Evolutionary conservation across 1,284 basidiomycete species (phyloP), one percentile per base, ranked within the genome.

Genomic region (Mycena sp.): DNA sequence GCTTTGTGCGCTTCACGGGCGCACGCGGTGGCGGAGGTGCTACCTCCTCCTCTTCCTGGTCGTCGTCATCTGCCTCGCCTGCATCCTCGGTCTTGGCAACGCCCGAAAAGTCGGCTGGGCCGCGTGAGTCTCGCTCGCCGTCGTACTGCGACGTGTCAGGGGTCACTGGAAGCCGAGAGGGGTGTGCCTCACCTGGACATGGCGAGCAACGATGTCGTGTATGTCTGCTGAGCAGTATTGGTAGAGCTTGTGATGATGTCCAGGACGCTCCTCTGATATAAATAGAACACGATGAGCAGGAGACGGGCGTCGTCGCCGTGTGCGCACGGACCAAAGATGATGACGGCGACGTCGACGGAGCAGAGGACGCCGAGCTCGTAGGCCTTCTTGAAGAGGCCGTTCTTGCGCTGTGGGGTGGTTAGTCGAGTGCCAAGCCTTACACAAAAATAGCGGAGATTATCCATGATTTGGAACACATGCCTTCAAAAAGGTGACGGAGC

Each of bases 361-460:
- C 88, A 90, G 55, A 91, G 78, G 4, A 90, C 87, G 26, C 88
- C 88, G 44, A 90, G 83, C 75, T 90, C 88, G 75, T 89, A 88
- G 3, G 88, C 88, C 73, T 90, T 90, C 73, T 90, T 90, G 83
- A 91, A 89, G 40, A 91, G 80, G 9, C 88, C 89, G 61, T 87
- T 86, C 78, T 89, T 90, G 70, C 88, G 79, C 85, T 87, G 72
- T 3, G 55, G 63, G 35, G 44, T 29, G 29, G 59, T 52, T 64
- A 51, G 54, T 56, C 54, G 23, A 52, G 48, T 58, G 61, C 61
- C 57, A 67, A 62, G 66, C 52, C 58, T 23, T 26, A 69, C 70
- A 70, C 67, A 74, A 73, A 72, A 71, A 72, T 67, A 69, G 60
- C 50, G 57, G n/a, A n/a, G n/a, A n/a, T n/a, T n/a, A 21, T 67